phyloP scores from a whole-genome alignment of 1,284 basidiomycete genomes.

The Uromyces viciae-fabae region DNA sequence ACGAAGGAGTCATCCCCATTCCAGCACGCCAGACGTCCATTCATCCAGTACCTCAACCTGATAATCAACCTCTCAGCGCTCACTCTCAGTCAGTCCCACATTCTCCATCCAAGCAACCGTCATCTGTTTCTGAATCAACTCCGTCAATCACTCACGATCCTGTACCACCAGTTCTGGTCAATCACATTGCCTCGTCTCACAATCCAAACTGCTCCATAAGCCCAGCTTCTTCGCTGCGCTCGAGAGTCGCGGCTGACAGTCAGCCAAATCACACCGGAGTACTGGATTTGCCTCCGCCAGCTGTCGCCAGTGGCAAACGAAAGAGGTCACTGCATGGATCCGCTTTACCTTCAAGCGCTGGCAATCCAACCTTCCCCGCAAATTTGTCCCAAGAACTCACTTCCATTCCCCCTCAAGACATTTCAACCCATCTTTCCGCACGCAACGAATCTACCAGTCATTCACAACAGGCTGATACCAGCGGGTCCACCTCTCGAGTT shows the following conservation, averaged over 20 bases:
- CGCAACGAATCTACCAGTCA: not conserved
- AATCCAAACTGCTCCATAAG: not conserved
- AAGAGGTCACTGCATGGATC: not conserved
- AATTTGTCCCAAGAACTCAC: not conserved
- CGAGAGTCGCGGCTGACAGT: not conserved
- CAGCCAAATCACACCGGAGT: too few relatives aligned
- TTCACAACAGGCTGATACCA: not conserved
- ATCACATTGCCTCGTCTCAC: not conserved
- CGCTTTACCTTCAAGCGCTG: not conserved
- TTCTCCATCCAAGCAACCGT: not conserved
- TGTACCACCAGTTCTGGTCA: not conserved
- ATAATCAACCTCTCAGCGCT: not conserved
- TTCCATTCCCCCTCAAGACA: not conserved
- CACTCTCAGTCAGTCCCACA: not conserved
- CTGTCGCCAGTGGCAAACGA: not conserved
- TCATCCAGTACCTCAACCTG: not conserved
- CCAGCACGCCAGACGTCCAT: not conserved
- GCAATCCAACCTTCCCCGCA: not conserved
- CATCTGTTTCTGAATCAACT: not conserved
- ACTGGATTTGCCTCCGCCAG: too few relatives aligned
- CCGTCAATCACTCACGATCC: not conserved
- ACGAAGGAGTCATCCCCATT: not conserved
- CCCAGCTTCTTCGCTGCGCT: not conserved
- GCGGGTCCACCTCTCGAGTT: not conserved
- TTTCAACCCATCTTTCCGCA: not conserved